Evolutionary conservation across 1,284 basidiomycete genomes (phyloP), one percentile per base, ranked within the genome.

Genomic region (Cryptococcus sp.): DNA sequence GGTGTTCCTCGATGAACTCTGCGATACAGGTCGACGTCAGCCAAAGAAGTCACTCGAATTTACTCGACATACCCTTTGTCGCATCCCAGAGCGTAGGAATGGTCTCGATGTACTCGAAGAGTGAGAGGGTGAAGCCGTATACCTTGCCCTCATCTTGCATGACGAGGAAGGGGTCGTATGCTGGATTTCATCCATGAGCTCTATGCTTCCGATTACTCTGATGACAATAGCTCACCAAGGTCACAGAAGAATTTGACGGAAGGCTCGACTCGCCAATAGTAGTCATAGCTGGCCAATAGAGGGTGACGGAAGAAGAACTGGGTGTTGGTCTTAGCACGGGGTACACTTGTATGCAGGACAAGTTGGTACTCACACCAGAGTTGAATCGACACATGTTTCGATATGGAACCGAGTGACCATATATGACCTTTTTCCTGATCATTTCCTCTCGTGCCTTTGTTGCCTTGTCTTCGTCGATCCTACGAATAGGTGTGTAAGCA

Each of bases 251-350:
- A 89, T 70, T 86, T 84, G 61, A 91, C 85, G 50, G 83, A 83
- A 3, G 89, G 89, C 83, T 85, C 83, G 75, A 91, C 86, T 69
- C 87, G 86, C 94, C 94, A 97, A 79, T 97, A 97, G 79, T 94
- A 97, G 69, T 86, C 89, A 79, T 89, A 93, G 53, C 86, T 81
- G 62, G 86, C 84, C 43, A 94, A 80, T 15, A 94, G 80, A 62
- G 87, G 85, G 67, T 93, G 90, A 43, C 83, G 81, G 79, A 86
- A 92, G 79, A 91, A 89, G 78, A 86, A 91, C 86, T 88, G 61
- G 5, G 2, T 19, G 13, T 16, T 10, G 17, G 29, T 17, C 3
- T 34, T 34, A 34, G 29, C 29, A 34, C 29, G 8, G 8, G 29
- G 8, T 39, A 46, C 16, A 23, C 26, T 53, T 20, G 41, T 8